Conservation (phyloP, 176 grass and related monocot genomes). For the Bonia amplexicaulis region DNA sequence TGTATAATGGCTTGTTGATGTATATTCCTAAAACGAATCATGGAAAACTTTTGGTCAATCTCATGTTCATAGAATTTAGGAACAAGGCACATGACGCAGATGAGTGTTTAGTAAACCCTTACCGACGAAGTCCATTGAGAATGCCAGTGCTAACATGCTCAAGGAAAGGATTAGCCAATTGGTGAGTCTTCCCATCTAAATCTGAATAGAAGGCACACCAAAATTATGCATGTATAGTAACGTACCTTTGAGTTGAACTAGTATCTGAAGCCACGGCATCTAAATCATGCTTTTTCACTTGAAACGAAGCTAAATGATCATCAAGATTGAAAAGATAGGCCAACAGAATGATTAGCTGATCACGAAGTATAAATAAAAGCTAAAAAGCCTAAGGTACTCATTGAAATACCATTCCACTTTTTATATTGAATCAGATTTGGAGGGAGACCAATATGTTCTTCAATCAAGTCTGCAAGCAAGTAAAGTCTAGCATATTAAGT, state of each 20-base stretch:
- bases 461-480: background rate
- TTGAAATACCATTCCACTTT: slow-evolving; percentile 70
- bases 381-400: background rate
- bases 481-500: no score
- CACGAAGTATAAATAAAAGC: slow-evolving; percentile 5
- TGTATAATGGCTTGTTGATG: slow-evolving; percentile 67
- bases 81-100: background rate
- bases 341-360: slow-evolving; percentile 10
- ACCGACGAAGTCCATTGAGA: slow-evolving; percentile 60
- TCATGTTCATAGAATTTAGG: background rate
- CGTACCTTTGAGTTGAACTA: no score
- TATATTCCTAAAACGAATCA: slow-evolving; percentile 41
- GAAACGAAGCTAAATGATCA: no score
- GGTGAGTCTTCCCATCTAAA: slow-evolving; percentile 35
- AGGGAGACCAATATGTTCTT: slow-evolving; percentile 40
- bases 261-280: no score
- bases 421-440: slow-evolving; percentile 49
- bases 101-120: background rate
- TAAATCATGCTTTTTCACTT: no score
- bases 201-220: no score
- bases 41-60: background rate
- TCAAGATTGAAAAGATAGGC: no score
- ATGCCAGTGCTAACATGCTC: slow-evolving; percentile 43
- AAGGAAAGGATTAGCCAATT: slow-evolving; percentile 52
- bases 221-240: no score